Evolutionary conservation across 352 stramenopile genomes (phyloP).

Genomic region (Globisporangium heterothallicum): DNA sequence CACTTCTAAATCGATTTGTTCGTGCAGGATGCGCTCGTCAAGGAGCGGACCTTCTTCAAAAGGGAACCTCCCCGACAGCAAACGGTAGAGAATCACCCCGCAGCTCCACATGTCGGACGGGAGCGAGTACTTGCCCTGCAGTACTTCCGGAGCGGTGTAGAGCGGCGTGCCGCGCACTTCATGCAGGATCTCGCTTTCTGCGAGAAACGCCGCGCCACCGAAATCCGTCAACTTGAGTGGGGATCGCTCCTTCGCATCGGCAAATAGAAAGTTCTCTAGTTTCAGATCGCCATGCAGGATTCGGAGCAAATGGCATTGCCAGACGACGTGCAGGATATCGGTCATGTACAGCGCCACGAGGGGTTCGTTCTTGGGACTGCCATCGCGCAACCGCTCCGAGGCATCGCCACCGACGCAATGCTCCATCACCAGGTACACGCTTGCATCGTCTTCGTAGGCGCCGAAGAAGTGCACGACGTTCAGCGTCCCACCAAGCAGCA

Average conservation of each 20-base stretch:
- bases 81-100: conserved; percentile 67
- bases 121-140: conserved; percentile 54
- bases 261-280: conserved; percentile 80
- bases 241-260: conserved; percentile 44
- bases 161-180: conserved; percentile 61
- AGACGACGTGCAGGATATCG: conserved; percentile 76
- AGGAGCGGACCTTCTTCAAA: conserved; percentile 55
- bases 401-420: conserved; percentile 69
- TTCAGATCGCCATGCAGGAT: conserved; percentile 78
- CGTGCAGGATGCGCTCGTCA: conserved; percentile 56
- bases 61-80: conserved; percentile 57
- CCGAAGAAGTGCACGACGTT: conserved; percentile 84
- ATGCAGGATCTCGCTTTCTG: conserved; percentile 28
- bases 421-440: conserved; percentile 79
- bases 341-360: conserved; percentile 60
- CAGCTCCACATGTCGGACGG: conserved; percentile 79
- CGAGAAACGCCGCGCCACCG: conserved; percentile 56
- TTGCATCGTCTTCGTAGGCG: conserved; percentile 66
- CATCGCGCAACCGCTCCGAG: conserved; percentile 25
- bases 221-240: conserved; percentile 80
- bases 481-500: conserved; percentile 65
- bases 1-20: conserved; percentile 47
- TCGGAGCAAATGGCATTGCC: conserved; percentile 67
- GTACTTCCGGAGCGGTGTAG: conserved; percentile 71
- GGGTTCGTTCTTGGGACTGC: conserved; percentile 19